phyloP scores from a whole-genome alignment of 1,284 basidiomycete species.

The Cryptococcus sp. region DNA sequence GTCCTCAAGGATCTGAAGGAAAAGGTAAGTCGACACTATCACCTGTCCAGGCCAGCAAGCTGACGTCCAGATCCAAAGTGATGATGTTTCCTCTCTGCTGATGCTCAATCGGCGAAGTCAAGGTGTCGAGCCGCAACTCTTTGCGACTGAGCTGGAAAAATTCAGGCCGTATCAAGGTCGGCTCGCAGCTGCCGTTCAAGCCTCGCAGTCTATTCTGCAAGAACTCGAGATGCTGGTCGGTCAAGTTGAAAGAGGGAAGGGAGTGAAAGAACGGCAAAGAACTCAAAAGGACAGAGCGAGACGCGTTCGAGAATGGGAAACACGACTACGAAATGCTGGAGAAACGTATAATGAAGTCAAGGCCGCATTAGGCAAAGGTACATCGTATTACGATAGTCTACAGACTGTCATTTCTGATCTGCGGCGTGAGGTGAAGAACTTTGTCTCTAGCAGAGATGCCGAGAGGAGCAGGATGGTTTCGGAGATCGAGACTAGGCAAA shows the following conservation, averaged over 20 bases:
- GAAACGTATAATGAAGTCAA: constrained; percentile 82
- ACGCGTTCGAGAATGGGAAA: constrained; percentile 66
- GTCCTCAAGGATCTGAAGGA: constrained; percentile 92
- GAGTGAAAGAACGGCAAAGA: constrained; percentile 71
- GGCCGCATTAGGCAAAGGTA: constrained; percentile 78
- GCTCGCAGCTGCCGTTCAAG: constrained; percentile 67
- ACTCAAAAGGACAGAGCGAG: constrained; percentile 64
- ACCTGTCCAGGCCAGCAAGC: background rate
- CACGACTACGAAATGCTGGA: constrained; percentile 66
- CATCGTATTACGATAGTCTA: constrained; percentile 84
- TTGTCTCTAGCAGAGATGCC: constrained; percentile 59
- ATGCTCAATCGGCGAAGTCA: constrained; percentile 84
- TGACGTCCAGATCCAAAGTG: constrained; percentile 70
- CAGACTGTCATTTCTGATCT: constrained; percentile 62
- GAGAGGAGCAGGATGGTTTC: constrained; percentile 68
- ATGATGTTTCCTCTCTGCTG: constrained; percentile 93
- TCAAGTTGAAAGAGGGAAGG: constrained; percentile 66
- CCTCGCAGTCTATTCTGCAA: constrained; percentile 66
- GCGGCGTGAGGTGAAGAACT: constrained; percentile 59
- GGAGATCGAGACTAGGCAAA: constrained; percentile 61
- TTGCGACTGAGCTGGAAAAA: constrained; percentile 90
- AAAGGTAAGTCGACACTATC: constrained; percentile 27
- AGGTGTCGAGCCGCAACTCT: constrained; percentile 78
- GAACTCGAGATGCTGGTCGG: constrained; percentile 68
- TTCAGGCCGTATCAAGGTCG: constrained; percentile 87